A percentile compares a stretch with the other conserved stretches of the same genome.
These are phyloP conservation scores for Didymella exigua DNA, from an alignment of 2,329 filamentous ascomycete species.

Conservation along the genomic window DNA sequence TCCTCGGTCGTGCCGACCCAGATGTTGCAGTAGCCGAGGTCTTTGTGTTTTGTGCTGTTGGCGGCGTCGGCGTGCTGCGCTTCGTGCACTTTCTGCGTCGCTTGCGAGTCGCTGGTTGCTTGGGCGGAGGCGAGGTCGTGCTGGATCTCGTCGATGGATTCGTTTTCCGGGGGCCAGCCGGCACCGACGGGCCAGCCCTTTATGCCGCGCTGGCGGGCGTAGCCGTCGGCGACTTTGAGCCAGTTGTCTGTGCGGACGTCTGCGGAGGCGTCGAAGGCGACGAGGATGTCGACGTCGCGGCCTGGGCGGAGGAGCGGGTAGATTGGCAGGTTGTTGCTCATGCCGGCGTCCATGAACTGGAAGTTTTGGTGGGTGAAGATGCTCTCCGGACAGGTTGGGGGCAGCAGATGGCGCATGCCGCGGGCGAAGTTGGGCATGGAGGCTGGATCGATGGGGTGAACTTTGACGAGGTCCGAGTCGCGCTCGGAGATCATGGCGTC, in stretches of 20 bases:
- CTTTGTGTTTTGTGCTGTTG: conserved; percentile 43
- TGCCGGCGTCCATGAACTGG: conserved; percentile 87
- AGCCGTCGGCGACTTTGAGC: conserved; percentile 92
- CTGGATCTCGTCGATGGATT: conserved; percentile 64
- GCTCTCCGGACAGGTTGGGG: conserved; percentile 76
- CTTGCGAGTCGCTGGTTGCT: conserved; percentile 64
- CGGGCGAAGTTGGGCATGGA: conserved; percentile 87
- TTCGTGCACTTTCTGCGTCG: conserved; percentile 66
- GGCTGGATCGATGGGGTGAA: conserved; percentile 93
- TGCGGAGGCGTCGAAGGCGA: conserved; percentile 93
- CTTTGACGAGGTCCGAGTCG: conserved; percentile 83
- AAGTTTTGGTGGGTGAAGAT: conserved; percentile 72
- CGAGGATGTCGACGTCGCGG: conserved; percentile 83
- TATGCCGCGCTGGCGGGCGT: conserved; percentile 85
- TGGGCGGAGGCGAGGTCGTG: conserved; percentile 72
- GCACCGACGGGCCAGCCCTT: conserved; percentile 93
- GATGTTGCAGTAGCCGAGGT: conserved; percentile 88
- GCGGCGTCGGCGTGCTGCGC: conserved; percentile 52
- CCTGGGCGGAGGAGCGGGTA: conserved; percentile 91
- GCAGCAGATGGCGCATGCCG: conserved; percentile 77
- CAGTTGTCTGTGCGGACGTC: conserved; percentile 95
- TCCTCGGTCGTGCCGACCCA: conserved; percentile 91
- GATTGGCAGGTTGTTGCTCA: conserved; percentile 97
- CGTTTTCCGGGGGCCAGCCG: conserved; percentile 79
- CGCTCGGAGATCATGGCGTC: conserved; percentile 83